These are phyloP conservation scores for Taphrina sp. DNA, from an alignment of 1,139 yeast genomes.

Conservation along the genomic window DNA sequence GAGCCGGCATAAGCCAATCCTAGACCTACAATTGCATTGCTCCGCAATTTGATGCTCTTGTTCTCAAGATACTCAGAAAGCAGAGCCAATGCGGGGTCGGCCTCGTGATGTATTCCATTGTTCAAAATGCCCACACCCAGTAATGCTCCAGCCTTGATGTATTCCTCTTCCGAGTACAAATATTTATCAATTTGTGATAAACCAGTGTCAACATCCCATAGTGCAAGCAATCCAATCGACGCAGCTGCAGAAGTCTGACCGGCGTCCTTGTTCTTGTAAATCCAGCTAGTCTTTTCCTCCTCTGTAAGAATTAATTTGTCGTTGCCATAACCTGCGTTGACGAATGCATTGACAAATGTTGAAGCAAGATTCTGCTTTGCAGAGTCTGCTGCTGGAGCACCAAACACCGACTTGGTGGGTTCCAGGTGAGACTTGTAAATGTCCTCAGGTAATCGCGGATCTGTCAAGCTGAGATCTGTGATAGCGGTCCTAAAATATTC, in stretches of 20 bases:
- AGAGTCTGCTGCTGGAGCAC: slow-evolving; percentile 72
- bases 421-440: slow-evolving; percentile 89
- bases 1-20: slow-evolving; percentile 97
- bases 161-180: slow-evolving; percentile 79
- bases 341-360: slow-evolving; percentile 85
- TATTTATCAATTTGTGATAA: slow-evolving; percentile 86
- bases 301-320: slow-evolving; percentile 67
- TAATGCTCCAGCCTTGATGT: slow-evolving; percentile 92
- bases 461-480: slow-evolving; percentile 81
- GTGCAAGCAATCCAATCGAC: slow-evolving; percentile 81
- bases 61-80: slow-evolving; percentile 68
- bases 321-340: slow-evolving; percentile 84
- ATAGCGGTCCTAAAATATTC: slow-evolving; percentile 78
- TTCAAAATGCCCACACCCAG: slow-evolving; percentile 95
- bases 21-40: slow-evolving; percentile 83
- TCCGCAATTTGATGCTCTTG: slow-evolving; percentile 56
- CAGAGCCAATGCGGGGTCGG: slow-evolving; percentile 85
- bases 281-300: slow-evolving; percentile 77
- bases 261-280: slow-evolving; percentile 84
- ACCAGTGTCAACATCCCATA: slow-evolving; percentile 91
- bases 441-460: slow-evolving; percentile 93
- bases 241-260: slow-evolving; percentile 97
- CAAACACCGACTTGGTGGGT: slow-evolving; percentile 57
- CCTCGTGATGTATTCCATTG: slow-evolving; percentile 91
- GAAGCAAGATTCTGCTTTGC: slow-evolving; percentile 97